Evolutionary conservation across 2,329 filamentous ascomycete species (phyloP).

Genomic region (Dactylellina haptotyla): DNA sequence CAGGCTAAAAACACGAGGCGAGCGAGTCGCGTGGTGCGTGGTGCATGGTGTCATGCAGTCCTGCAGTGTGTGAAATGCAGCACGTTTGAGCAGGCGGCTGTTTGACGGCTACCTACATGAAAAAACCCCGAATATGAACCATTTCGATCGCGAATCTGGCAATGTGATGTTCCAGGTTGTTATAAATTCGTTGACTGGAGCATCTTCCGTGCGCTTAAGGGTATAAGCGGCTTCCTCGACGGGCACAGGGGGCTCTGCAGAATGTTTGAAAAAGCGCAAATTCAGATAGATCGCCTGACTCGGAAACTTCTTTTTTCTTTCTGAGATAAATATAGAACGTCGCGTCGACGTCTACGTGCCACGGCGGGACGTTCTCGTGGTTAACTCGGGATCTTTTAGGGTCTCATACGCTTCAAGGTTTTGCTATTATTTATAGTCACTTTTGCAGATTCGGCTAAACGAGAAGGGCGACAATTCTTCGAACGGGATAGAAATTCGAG

Average conservation of each 20-base stretch:
- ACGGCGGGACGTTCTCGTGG: not conserved
- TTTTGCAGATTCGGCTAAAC: not conserved
- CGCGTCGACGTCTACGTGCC: not conserved
- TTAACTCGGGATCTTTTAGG: not conserved
- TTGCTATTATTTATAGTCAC: constrained; percentile 15
- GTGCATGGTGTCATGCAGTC: constrained; percentile 8
- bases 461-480: not conserved
- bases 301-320: constrained; percentile 1
- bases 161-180: not conserved
- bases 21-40: constrained; percentile 42
- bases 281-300: constrained; percentile 30
- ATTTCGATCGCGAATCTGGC: constrained; percentile 18
- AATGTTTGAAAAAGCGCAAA: constrained; percentile 34
- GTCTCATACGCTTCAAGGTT: not conserved
- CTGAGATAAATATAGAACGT: constrained; percentile 32
- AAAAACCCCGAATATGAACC: not conserved
- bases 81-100: constrained; percentile 33
- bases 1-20: constrained; percentile 8
- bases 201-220: constrained; percentile 26
- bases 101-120: constrained; percentile 16
- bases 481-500: constrained; percentile 9
- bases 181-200: too few relatives aligned
- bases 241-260: not conserved
- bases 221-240: not conserved
- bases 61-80: constrained; percentile 15